phyloP scores from a whole-genome alignment of 1,284 basidiomycete genomes.

The Ustilago loliicola region DNA sequence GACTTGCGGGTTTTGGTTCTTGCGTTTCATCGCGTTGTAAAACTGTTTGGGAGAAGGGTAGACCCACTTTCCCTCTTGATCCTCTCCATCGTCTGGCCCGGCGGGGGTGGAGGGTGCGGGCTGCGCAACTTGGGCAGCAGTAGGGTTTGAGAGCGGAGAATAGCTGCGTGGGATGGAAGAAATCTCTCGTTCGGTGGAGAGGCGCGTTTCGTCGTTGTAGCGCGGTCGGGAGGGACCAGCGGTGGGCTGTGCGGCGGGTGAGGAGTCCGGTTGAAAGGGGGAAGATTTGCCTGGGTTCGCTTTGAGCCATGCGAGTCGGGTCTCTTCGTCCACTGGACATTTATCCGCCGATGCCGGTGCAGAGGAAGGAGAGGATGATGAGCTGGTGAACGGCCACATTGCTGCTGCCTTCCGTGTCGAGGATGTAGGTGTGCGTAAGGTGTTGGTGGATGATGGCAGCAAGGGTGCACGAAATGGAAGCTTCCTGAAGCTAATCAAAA shows the following conservation, averaged over 20 bases:
- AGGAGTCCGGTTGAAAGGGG: conserved; percentile 30
- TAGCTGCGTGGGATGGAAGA: conserved; percentile 85
- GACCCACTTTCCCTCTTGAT: conserved; percentile 80
- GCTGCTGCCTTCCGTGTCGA: not conserved
- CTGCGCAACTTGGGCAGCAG: conserved; percentile 25
- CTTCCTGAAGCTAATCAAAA: not conserved
- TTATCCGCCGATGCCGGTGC: conserved; percentile 70
- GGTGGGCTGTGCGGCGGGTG: conserved; percentile 8
- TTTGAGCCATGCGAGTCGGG: conserved; percentile 71
- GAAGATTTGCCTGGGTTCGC: conserved; percentile 42
- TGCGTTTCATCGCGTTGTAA: conserved; percentile 93
- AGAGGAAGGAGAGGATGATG: not conserved
- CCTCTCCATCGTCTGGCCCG: conserved; percentile 24
- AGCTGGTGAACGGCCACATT: conserved; percentile 52
- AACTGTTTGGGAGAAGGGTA: conserved; percentile 99
- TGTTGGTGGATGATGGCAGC: not conserved
- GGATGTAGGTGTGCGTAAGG: not conserved
- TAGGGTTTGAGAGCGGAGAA: conserved; percentile 22
- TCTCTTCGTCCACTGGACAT: conserved; percentile 80
- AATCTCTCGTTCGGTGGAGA: conserved; percentile 79
- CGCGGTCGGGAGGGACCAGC: conserved; percentile 25
- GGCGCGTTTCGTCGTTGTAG: conserved; percentile 54
- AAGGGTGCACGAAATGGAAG: not conserved
- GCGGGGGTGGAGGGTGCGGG: conserved; percentile 17
- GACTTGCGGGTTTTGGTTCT: conserved; percentile 77